These are phyloP conservation scores for Schwanniomyces yamadae DNA, from an alignment of 805 yeast genomes.

Conservation along the genomic window DNA sequence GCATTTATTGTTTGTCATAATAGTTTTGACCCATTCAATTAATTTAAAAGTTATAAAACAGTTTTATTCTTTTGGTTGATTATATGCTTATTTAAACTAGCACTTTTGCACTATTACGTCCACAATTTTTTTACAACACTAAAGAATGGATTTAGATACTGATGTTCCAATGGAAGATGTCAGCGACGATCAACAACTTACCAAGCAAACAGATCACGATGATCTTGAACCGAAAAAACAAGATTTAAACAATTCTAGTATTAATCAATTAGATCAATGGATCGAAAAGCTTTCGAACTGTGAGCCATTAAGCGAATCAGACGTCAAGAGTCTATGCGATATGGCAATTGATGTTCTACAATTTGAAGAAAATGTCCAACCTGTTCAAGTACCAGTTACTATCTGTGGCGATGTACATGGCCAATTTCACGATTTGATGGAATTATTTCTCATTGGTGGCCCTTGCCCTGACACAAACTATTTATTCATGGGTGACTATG, in stretches of 20 bases:
- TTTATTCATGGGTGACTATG: slow-evolving; percentile 65
- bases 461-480: slow-evolving; percentile 52
- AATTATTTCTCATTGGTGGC: slow-evolving; percentile 82
- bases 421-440: slow-evolving; percentile 93
- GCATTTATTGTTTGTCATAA: not conserved
- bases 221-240: slow-evolving; percentile 32
- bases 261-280: slow-evolving; percentile 83
- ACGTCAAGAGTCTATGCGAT: slow-evolving; percentile 75
- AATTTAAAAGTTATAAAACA: too few relatives aligned
- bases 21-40: too few relatives aligned
- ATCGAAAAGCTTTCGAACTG: slow-evolving; percentile 76
- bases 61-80: too few relatives aligned
- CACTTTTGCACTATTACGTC: too few relatives aligned
- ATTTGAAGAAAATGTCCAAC: slow-evolving; percentile 92
- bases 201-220: slow-evolving; percentile 14
- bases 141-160: slow-evolving; percentile 71
- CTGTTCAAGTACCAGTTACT: slow-evolving; percentile 92
- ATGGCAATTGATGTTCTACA: slow-evolving; percentile 91
- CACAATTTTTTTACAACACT: not conserved
- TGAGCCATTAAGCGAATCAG: slow-evolving; percentile 77
- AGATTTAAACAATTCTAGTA: slow-evolving; percentile 40
- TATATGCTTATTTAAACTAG: too few relatives aligned
- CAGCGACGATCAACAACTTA: slow-evolving; percentile 43
- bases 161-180: slow-evolving; percentile 88
- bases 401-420: slow-evolving; percentile 98